A percentile compares a stretch with the other conserved stretches of the same genome.
Evolutionary conservation across 1,139 yeast species (phyloP).

Genomic region (Pneumocystis murina): DNA sequence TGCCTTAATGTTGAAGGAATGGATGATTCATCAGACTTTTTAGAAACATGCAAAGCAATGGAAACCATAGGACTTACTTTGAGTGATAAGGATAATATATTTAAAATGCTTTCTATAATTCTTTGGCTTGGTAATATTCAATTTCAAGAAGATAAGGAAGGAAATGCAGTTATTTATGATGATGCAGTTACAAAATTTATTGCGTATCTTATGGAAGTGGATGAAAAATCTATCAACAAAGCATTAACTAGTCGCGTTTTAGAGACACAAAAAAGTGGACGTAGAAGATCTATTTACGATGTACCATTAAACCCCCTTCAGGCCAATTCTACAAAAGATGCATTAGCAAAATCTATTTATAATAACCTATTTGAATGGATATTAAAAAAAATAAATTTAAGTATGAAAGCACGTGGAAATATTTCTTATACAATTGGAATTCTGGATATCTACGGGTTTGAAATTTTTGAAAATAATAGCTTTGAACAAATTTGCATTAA

Average conservation of each 20-base stretch:
- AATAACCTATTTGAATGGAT: slow-evolving; percentile 93
- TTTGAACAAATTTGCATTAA: slow-evolving; percentile 95
- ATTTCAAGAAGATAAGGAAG: slow-evolving; percentile 65
- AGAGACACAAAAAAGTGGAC: slow-evolving; percentile 68
- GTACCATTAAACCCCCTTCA: slow-evolving; percentile 85
- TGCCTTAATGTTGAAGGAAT: slow-evolving; percentile 79
- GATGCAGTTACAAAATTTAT: slow-evolving; percentile 82
- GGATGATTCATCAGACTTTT: slow-evolving; percentile 64
- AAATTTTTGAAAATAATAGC: slow-evolving; percentile 89
- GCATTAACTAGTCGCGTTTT: slow-evolving; percentile 67
- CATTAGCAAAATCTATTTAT: slow-evolving; percentile 87
- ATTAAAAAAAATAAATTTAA: slow-evolving; percentile 78
- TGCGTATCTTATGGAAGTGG: slow-evolving; percentile 78
- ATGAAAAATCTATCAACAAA: slow-evolving; percentile 47
- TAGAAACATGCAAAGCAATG: slow-evolving; percentile 79
- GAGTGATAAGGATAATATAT: slow-evolving; percentile 78
- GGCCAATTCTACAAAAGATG: slow-evolving; percentile 89
- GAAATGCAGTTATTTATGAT: slow-evolving; percentile 70
- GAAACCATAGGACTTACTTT: slow-evolving; percentile 65
- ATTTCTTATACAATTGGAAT: slow-evolving; percentile 57
- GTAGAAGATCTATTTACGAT: slow-evolving; percentile 85
- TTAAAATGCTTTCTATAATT: slow-evolving; percentile 68
- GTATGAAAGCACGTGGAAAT: slow-evolving; percentile 35
- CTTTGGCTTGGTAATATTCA: slow-evolving; percentile 91
- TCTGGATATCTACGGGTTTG: slow-evolving; percentile 95